Evolutionary conservation across 768 basidiomycete species (phyloP).

Genomic region (Tubosaeta sp.): DNA sequence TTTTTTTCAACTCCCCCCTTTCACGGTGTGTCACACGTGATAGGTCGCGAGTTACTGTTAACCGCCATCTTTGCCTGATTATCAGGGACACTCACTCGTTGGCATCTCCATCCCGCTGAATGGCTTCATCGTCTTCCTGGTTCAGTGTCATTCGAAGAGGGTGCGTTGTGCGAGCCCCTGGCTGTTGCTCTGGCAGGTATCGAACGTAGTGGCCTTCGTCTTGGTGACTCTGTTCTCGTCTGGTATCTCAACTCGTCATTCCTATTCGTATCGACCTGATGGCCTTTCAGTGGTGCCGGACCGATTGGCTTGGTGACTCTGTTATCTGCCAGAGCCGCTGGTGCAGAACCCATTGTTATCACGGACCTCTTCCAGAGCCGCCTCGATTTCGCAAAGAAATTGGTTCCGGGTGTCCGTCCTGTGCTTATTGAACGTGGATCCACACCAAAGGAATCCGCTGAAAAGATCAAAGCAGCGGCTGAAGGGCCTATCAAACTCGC

Average conservation of each 20-base stretch:
- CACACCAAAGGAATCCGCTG: slow-evolving; percentile 47
- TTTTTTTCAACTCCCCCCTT: slow-evolving; percentile 71
- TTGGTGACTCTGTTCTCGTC: slow-evolving; percentile 59
- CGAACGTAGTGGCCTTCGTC: slow-evolving; percentile 58
- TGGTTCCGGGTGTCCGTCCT: slow-evolving; percentile 56
- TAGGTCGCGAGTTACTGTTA: background rate
- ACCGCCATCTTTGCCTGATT: background rate
- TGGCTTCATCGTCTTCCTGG: slow-evolving; percentile 66
- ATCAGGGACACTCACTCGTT: slow-evolving; percentile 57
- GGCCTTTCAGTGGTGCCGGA: slow-evolving; percentile 50
- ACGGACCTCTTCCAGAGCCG: slow-evolving; percentile 65
- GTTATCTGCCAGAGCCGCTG: slow-evolving; percentile 61
- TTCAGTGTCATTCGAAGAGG: slow-evolving; percentile 61
- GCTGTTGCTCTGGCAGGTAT: slow-evolving; percentile 66
- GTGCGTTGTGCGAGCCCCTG: slow-evolving; percentile 62
- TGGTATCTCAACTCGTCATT: slow-evolving; percentile 37
- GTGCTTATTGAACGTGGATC: slow-evolving; percentile 48
- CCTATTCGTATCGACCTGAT: slow-evolving; percentile 11
- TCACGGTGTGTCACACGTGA: slow-evolving; percentile 40
- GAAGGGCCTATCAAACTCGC: slow-evolving; percentile 47
- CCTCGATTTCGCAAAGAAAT: slow-evolving; percentile 59
- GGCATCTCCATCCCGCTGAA: slow-evolving; percentile 63
- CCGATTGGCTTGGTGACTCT: slow-evolving; percentile 63
- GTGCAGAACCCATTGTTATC: slow-evolving; percentile 66
- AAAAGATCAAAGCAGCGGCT: slow-evolving; percentile 48